A percentile compares a stretch with the other conserved stretches of the same genome.
Conservation (phyloP, 1,284 basidiomycete genomes). For the Ustilago nuda region DNA sequence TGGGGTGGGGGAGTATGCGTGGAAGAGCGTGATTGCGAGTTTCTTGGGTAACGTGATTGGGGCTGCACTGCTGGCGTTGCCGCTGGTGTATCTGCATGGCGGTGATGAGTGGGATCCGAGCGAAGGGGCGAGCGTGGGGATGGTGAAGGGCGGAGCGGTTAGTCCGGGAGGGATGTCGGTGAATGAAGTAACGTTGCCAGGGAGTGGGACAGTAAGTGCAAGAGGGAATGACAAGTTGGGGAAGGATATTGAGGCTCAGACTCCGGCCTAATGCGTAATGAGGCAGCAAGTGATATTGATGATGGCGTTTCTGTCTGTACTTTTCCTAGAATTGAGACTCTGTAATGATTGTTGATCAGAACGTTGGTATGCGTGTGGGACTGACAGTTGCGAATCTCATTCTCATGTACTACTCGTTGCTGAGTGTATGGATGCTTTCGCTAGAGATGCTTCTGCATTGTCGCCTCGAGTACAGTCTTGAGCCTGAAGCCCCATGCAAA, state of each 20-base stretch:
- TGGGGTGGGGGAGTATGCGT: constrained; percentile 74
- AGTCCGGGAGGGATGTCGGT: constrained; percentile 21
- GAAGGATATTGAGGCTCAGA: constrained; percentile 41
- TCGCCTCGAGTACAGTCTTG: neutral
- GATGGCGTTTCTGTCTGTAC: neutral
- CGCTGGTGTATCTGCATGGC: constrained; percentile 56
- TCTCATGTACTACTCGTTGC: no score
- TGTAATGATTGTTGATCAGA: neutral
- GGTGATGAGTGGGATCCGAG: constrained; percentile 55
- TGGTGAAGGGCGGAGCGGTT: neutral
- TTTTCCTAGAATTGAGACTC: neutral
- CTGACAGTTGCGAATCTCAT: neutral
- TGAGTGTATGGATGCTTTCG: neutral
- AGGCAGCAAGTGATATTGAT: neutral
- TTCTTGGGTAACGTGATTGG: constrained; percentile 79
- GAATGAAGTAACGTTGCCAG: constrained; percentile 31
- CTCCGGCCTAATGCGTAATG: neutral
- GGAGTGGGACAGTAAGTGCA: constrained; percentile 9
- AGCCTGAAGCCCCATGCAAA: constrained; percentile 1
- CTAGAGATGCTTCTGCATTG: neutral
- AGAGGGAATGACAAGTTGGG: constrained; percentile 10
- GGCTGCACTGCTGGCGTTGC: constrained; percentile 73
- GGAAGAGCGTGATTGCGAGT: constrained; percentile 78
- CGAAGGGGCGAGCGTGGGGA: constrained; percentile 9
- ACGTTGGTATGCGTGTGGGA: neutral